These are phyloP conservation scores for Albugo laibachii DNA, from an alignment of 352 stramenopile genomes.

Conservation along the genomic window DNA sequence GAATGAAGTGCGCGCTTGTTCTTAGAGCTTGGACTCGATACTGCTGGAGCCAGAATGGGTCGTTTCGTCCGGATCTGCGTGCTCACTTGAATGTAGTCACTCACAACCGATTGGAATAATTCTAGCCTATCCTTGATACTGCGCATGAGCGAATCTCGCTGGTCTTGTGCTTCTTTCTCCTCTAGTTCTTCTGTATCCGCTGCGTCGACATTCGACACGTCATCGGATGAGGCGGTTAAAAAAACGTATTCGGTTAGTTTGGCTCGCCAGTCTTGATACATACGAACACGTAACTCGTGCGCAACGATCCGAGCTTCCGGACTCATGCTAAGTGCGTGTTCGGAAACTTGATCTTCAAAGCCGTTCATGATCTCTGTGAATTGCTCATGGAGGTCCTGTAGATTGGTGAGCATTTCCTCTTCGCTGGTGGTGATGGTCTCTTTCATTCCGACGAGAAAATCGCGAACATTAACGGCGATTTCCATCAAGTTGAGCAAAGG, in stretches of 20 bases:
- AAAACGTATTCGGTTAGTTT: slow-evolving; percentile 53
- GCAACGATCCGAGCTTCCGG: slow-evolving; percentile 51
- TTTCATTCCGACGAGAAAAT: slow-evolving; percentile 68
- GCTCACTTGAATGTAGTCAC: slow-evolving; percentile 33
- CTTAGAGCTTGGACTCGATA: too few species aligned
- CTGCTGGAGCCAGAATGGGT: too few species aligned
- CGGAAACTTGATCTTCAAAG: slow-evolving; percentile 29
- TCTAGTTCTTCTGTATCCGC: slow-evolving; percentile 10
- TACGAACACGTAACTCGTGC: slow-evolving; percentile 49
- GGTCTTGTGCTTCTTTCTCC: slow-evolving; percentile 1
- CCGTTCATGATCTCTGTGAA: slow-evolving; percentile 55
- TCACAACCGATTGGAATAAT: slow-evolving; percentile 33
- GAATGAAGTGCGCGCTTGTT: too few species aligned
- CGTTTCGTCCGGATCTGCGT: slow-evolving; percentile 12
- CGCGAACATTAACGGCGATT: slow-evolving; percentile 58
- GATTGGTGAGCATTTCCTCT: slow-evolving; percentile 31
- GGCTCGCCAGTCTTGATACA: slow-evolving; percentile 70
- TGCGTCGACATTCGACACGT: not conserved
- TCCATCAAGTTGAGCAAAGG: slow-evolving; percentile 20
- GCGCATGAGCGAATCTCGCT: slow-evolving; percentile 33
- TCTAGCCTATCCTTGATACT: slow-evolving; percentile 11
- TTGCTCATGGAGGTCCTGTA: slow-evolving; percentile 43
- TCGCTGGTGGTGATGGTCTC: slow-evolving; percentile 47
- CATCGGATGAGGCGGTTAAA: slow-evolving; percentile 4
- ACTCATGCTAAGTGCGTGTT: slow-evolving; percentile 41